Percentiles rank a stretch among this genome's conserved stretches.
Conservation (phyloP, 179 eudicot species). For the Drosera spatulata region DNA sequence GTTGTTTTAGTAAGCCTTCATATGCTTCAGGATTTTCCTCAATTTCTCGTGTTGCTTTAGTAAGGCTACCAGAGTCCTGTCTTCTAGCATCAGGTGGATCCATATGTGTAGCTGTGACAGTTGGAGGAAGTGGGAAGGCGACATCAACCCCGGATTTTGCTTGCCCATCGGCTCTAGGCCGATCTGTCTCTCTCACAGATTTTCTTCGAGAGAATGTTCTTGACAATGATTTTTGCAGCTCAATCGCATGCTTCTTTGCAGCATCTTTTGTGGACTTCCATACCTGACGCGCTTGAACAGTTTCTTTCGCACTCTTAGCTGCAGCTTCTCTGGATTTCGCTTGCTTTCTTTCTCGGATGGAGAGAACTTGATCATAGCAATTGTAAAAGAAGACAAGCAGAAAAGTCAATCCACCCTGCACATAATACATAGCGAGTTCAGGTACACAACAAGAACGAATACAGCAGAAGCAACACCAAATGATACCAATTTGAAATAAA, state of each 20-base stretch:
- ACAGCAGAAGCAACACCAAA: too few species aligned
- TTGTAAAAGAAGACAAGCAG: conserved; percentile 73
- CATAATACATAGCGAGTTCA: too few species aligned
- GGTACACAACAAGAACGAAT: too few species aligned
- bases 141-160: conserved; percentile 19
- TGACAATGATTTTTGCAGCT: conserved; percentile 46
- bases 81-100: conserved; percentile 7
- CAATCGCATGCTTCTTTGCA: conserved; percentile 53
- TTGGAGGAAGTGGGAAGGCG: conserved; percentile 10
- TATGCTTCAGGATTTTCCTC: conserved; percentile 42
- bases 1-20: conserved; percentile 17
- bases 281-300: conserved; percentile 36
- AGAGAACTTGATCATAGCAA: conserved; percentile 76
- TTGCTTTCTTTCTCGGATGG: conserved; percentile 57
- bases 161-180: conserved; percentile 14
- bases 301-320: conserved; percentile 46
- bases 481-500: too few species aligned
- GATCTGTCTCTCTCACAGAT: conserved; percentile 11
- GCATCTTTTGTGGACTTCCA: conserved; percentile 28
- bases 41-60: conserved; percentile 41
- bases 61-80: conserved; percentile 32
- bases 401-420: conserved; percentile 69
- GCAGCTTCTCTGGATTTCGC: conserved; percentile 84
- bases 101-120: not conserved
- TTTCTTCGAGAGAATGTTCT: conserved; percentile 46